Base-by-base conservation (phyloP, 148 eudicot genomes). In the Diospyros kaki region DNA sequence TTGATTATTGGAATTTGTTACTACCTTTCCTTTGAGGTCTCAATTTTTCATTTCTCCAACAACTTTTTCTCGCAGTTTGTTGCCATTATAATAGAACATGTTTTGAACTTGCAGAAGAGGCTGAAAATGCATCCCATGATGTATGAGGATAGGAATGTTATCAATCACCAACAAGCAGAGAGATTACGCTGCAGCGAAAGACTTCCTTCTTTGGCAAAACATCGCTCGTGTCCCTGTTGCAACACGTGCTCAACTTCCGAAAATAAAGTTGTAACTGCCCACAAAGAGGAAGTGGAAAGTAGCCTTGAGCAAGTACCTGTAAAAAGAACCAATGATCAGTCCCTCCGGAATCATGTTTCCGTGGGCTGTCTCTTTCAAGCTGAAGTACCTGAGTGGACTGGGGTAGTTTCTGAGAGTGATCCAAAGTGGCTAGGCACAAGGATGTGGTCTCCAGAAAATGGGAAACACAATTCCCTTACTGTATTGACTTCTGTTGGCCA, bases 351-450 rank as follows among this genome's bases (percentile, higher is more conserved):
- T 64, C 67, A 66, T 66, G 87, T 85, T 67, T 72, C 79, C 11
- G 69, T 94, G 66, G 97, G 97, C 6, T 80, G 86, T 3, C 82
- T 56, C 39, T 89, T 69, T 82, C 98, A 94, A 85, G 98, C 91
- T 4, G 80, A 81, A 66, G 87, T 94, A 71, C 93, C 97, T 45
- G 52, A 74, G 70, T 92, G 93, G 92, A 84, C 89, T 0, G 92
- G 87, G n/a, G 41, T 14, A 6, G 65, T 69, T 64, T 78, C 71
- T 8, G 84, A 84, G 56, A 88, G 91, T 69, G 92, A 94, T 78
- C 67, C 97, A 39, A 94, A 89, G 78, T 94, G 98, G 98, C 78
- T 90, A 12, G 98, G 98, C 61, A 89, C 86, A 39, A 82, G 68
- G 81, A 73, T 84, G 59, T 94, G 97, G 97, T 66, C 90, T 65